Conservation (phyloP, 1,139 yeast species). For the Blastobotrys buckinghamii region DNA sequence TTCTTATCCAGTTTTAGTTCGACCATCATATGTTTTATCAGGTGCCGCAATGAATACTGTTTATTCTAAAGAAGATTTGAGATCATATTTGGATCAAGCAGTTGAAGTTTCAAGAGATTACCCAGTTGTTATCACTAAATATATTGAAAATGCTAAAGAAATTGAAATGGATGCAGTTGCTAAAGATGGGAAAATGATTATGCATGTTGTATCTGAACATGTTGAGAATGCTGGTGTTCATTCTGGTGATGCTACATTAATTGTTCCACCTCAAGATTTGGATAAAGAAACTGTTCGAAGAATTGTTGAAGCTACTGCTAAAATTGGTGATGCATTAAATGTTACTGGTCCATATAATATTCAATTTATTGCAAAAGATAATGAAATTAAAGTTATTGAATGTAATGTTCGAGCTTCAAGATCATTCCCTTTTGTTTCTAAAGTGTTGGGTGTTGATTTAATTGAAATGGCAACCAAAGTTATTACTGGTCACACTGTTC, state of each 20-base stretch:
- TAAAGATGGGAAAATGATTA: slow-evolving; percentile 83
- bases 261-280: slow-evolving; percentile 95
- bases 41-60: slow-evolving; percentile 99
- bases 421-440: slow-evolving; percentile 97
- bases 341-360: slow-evolving; percentile 98
- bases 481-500: slow-evolving; percentile 79
- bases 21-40: slow-evolving; percentile 95
- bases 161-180: slow-evolving; percentile 99
- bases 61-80: slow-evolving; percentile 83
- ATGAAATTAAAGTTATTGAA: slow-evolving; percentile 93
- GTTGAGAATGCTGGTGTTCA: slow-evolving; percentile 99
- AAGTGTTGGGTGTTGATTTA: slow-evolving; percentile 94
- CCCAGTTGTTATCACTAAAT: slow-evolving; percentile 96
- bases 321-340: slow-evolving; percentile 91
- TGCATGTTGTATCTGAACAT: slow-evolving; percentile 98
- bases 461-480: slow-evolving; percentile 98
- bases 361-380: slow-evolving; percentile 90
- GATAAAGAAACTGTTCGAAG: slow-evolving; percentile 87
- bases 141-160: slow-evolving; percentile 95
- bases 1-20: slow-evolving; percentile 90
- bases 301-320: slow-evolving; percentile 92
- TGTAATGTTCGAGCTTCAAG: slow-evolving; percentile 98
- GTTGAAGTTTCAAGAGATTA: slow-evolving; percentile 96
- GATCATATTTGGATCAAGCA: slow-evolving; percentile 83
- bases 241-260: slow-evolving; percentile 97